Evolutionary conservation across 306 rosid species (phyloP).

Genomic region (Dryas octopetala): DNA sequence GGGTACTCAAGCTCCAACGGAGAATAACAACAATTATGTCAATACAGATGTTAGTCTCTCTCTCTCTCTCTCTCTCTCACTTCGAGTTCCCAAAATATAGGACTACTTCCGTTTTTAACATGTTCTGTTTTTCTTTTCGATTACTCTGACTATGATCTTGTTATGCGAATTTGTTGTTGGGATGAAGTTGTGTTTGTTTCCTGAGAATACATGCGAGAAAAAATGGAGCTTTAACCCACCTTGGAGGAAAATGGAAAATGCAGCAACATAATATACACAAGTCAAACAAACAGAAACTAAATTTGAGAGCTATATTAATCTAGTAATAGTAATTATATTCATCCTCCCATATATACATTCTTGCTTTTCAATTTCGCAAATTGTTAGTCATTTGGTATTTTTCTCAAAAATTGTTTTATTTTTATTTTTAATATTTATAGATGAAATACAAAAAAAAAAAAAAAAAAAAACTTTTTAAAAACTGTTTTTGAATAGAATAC

Average conservation of each 20-base stretch:
- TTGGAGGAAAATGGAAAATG: background rate
- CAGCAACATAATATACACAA: background rate
- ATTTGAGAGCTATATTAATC: no score
- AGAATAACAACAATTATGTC: background rate
- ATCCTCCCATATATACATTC: no score
- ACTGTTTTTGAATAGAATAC: no score
- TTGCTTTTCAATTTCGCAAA: no score
- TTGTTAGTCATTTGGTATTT: no score
- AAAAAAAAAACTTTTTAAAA: no score
- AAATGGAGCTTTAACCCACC: background rate
- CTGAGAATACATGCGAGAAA: background rate
- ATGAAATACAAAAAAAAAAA: no score
- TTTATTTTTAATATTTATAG: no score
- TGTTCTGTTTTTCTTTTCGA: background rate
- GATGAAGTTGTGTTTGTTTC: background rate
- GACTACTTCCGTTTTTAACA: background rate
- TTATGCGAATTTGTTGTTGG: background rate
- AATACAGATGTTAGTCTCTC: slow-evolving; percentile 28
- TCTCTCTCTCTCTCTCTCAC: slow-evolving; percentile 18
- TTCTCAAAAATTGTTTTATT: no score
- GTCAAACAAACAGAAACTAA: background rate
- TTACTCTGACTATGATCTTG: background rate
- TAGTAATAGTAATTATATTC: no score
- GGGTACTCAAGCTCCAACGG: slow-evolving; percentile 42
- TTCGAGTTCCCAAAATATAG: background rate